These are phyloP conservation scores for Pseudoperonospora humuli DNA, from an alignment of 352 stramenopile genomes.

Conservation along the genomic window DNA sequence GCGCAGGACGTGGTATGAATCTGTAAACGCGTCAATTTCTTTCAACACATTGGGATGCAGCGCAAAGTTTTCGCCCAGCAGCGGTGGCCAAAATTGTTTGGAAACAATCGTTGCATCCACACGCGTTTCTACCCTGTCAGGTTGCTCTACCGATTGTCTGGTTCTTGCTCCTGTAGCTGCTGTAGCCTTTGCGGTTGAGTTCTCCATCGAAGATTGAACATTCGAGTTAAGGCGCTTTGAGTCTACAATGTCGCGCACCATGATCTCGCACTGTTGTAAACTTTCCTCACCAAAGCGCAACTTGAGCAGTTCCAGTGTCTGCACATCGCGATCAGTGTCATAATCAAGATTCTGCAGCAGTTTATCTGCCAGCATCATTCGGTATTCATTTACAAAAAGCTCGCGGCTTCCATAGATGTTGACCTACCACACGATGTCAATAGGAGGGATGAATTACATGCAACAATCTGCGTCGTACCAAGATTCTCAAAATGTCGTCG, in stretches of 20 bases:
- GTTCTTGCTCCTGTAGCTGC: slow-evolving; percentile 2
- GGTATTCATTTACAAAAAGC: slow-evolving; percentile 98
- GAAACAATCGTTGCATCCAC: slow-evolving; percentile 94
- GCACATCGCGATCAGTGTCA: slow-evolving; percentile 90
- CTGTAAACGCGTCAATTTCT: slow-evolving; percentile 83
- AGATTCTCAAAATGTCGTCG: slow-evolving; percentile 94
- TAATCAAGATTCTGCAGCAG: slow-evolving; percentile 91
- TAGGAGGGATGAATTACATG: neutral
- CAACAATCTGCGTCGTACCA: slow-evolving; percentile 43
- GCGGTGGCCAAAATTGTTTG: slow-evolving; percentile 95
- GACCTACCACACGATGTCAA: slow-evolving; percentile 29
- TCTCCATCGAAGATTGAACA: slow-evolving; percentile 50
- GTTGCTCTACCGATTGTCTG: neutral
- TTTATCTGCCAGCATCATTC: slow-evolving; percentile 96
- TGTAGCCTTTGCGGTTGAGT: neutral
- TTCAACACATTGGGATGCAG: slow-evolving; percentile 80
- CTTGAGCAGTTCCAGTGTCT: slow-evolving; percentile 96
- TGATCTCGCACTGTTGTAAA: slow-evolving; percentile 95
- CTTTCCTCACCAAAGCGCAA: slow-evolving; percentile 92
- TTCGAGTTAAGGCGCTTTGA: slow-evolving; percentile 93
- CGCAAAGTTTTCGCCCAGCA: slow-evolving; percentile 89
- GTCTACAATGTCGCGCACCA: slow-evolving; percentile 96
- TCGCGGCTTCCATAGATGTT: slow-evolving; percentile 98
- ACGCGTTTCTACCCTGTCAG: neutral
- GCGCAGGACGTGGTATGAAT: slow-evolving; percentile 90